Base-by-base conservation (phyloP, 331 rosid species). In the Dryas integrifolia region DNA sequence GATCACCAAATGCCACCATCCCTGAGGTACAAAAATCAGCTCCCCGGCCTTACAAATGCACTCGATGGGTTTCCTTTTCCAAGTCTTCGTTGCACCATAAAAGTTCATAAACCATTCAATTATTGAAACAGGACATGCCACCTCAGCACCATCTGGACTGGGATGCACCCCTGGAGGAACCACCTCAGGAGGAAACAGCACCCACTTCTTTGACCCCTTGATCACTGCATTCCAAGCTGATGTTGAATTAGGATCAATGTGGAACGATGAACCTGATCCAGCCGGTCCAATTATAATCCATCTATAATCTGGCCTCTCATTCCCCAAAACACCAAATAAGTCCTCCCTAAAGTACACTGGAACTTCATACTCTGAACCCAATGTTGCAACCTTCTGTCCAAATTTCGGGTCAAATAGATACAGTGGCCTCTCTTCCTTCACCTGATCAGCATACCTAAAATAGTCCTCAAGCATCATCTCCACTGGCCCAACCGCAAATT, bases 1-100 rank as follows among this genome's bases (percentile, higher is more conserved):
- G 80, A 91, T 84, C 80, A 93, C 98, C 86, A 91, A 83, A 85
- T 94, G 97, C 98, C 98, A 94, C 97, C 98, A 94, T 63, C 98
- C 98, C 59, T 77, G 85, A 24, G 96, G 97, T 82, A 91, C 98
- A 84, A 89, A 94, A 74, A 94, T 73, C 61, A 94, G 86, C 50
- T 91, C 98, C 67, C 98, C 98, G 13, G 97, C 91, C 77, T 85
- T 88, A 65, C 97, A 91, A 16, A 94, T 73, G 62, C 97, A 89
- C 79, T 94, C 97, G 65, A 91, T 73, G 55, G 97, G 97, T 46
- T 75, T 91, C 88, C 78, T 93, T 79, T 81, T 83, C 96, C 93
- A 88, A 79, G 58, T 82, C 81, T 85, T 89, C 0, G 96, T 87
- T 56, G 90, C 81, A 14, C 88, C 85, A 49, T 93, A 93, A 49